A percentile compares a stretch with the other conserved stretches of the same genome.
Evolutionary conservation across 2,329 filamentous ascomycete species (phyloP).

Genomic region (Fusarium oxysporum): DNA sequence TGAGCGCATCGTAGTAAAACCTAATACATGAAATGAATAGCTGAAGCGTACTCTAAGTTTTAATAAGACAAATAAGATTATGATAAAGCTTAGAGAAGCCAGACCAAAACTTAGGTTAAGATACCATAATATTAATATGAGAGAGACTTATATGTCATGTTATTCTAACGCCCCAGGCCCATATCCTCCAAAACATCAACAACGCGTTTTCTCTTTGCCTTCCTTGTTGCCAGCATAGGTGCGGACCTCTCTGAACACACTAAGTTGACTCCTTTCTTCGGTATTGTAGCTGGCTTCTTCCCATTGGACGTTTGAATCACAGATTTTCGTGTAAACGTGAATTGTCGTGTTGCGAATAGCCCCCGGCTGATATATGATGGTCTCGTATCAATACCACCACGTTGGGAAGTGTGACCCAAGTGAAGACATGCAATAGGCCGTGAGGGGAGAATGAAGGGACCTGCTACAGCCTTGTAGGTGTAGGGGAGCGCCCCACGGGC

Average conservation of each 20-base stretch:
- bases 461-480: slow-evolving; percentile 49
- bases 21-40: neutral
- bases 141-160: neutral
- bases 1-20: neutral
- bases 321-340: slow-evolving; percentile 49
- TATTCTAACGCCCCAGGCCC: neutral
- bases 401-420: slow-evolving; percentile 51
- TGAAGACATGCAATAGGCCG: slow-evolving; percentile 53
- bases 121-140: too few species aligned
- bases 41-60: neutral
- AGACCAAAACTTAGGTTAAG: too few species aligned
- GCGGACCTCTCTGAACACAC: slow-evolving; percentile 30
- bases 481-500: slow-evolving; percentile 25
- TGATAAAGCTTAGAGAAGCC: too few species aligned
- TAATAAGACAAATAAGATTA: too few species aligned
- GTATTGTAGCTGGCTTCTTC: slow-evolving; percentile 9
- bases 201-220: slow-evolving; percentile 50
- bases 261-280: slow-evolving; percentile 27
- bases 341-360: slow-evolving; percentile 49
- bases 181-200: slow-evolving; percentile 51
- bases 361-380: slow-evolving; percentile 53
- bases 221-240: slow-evolving; percentile 40
- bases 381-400: slow-evolving; percentile 49
- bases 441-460: slow-evolving; percentile 54
- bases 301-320: neutral